Base-by-base conservation (phyloP, 73 alveolate species). In the Tetrahymena borealis region DNA sequence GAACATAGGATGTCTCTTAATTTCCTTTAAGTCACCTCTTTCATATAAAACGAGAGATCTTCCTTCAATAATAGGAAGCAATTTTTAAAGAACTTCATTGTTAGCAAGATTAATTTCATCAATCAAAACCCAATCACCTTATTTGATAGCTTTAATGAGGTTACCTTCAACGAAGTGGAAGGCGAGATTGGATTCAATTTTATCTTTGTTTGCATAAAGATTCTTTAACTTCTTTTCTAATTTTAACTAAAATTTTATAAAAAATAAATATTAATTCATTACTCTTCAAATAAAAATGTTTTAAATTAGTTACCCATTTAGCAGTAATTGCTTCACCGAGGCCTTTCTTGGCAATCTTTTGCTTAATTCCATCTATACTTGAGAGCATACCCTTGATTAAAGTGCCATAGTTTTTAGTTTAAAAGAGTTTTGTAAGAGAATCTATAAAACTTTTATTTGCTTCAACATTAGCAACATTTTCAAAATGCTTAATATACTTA, bases 41-140 rank as follows among this genome's bases (percentile, higher is more conserved):
- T 96, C 99, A 95, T 96, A 97, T 39, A 98, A 92, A 78, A 97
- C 93, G 10, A 98, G 95, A 38, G 98, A 94, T 91, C 96, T 96
- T 85, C 98, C 99, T 91, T 97, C 98, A 85, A 98, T 96, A 36
- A 98, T 95, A 78, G 98, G 96, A 33, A 95, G 94, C 85, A 98
- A 95, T 93, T 97, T 96, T 41, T 97, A 92, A 78, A 98, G 94
- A 15, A 98, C 96, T 91, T 98, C 98, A 79, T 98, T 99, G 90
- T 97, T 95, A 41, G 99, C 99, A 93, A 98, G 94, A 94, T 98
- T 98, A 28, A 98, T 97, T 95, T 98, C 99, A 96, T 98, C 99
- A 39, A 98, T 95, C 91, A 98, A 94, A 4, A 98, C 97, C 99
- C 99, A 98, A 79, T 97, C 99, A 90, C 99, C 99, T 60, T 98